Base-by-base conservation (phyloP, 1,139 yeast species). In the Geotrichum fermentans region DNA sequence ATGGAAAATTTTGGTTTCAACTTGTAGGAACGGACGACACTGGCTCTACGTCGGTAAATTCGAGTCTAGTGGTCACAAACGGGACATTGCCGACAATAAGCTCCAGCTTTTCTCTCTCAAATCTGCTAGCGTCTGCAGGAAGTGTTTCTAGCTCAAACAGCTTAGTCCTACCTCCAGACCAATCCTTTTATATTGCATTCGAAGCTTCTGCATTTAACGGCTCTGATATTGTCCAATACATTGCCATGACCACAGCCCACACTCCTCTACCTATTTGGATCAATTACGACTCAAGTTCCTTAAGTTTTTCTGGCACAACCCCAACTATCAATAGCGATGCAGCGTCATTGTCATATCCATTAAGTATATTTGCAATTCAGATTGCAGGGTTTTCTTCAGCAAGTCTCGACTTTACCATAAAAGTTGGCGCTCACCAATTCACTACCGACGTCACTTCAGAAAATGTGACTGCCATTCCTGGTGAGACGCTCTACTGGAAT, bases 221-320 rank as follows among this genome's bases (percentile, higher is more conserved):
- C 14, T 14, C 44, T 8, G 44, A 41, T 72, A 78, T 83, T 30
- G 68, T 75, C 20, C 82, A 83, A n/a, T 88, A 84, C 68, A 84
- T 86, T 61, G 97, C 96, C 13, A 77, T 86, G 55, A 80, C 92
- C 17, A 71, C 73, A 14, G 87, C 86, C 62, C 79, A 92, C 62
- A 77, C 96, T 1, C 92, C 98, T 1, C 73, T 92, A 49, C 98
- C 99, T 24, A 82, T 79, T 60, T 92, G 98, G 98, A 71, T 89
- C 48, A 66, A 68, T 50, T 92, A 90, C 62, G 64, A 81, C 10
- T 70, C 73, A 39, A 73, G 71, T 49, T 54, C 66, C 2, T 68
- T 86, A 55, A 75, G 84, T 16, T 90, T 90, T 64, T 73, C 80
- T 36, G 99, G 99, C 35, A 82, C 82, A 1, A 92, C 96, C 0